Evolutionary conservation across 31 red algal species (phyloP), one percentile per base, ranked within the genome.

Genomic region (Asparagopsis taxiformis): DNA sequence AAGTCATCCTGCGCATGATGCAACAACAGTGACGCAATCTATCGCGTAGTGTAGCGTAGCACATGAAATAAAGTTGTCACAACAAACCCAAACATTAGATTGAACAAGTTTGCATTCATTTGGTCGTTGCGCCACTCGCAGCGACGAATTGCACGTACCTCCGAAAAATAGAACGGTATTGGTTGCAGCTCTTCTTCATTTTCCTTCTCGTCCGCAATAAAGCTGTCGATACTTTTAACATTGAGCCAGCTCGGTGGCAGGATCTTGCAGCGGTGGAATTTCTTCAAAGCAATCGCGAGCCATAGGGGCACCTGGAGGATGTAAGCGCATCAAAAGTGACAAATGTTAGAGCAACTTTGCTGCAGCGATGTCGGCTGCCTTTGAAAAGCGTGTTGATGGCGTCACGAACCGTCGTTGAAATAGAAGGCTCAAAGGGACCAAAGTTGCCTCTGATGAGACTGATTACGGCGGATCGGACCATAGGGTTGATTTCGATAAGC

Each of bases 241-340:
- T 55, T 80, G 41, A 95, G 37, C 92, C 92, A 95, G 57, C 66
- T 49, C 35, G 92, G 92, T 32, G 79, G 79, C 24, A 88, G 48
- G 49, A 95, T 89, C 28, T 83, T 74, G 57, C 92, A 95, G 15
- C 82, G 57, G 31, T 79, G 87, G 9, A 86, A 51, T 70, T 91
- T 90, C 68, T 91, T 95, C 34, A 95, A 65, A 17, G 84, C 56
- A 33, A 95, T 49, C 0, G 92, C 92, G 8, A 95, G 66, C 92
- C 92, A 95, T 32, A 95, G 51, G 0, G 92, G 92, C 38, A 94
- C 91, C 87, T 91, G 52, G 57, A 15, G 2, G 8, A 68, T 8
- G 34, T 68, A 59, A 59, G 1, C 3, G 6, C 11, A 36, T 7
- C 3, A 5, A n/a, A n/a, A n/a, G n/a, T n/a, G n/a, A n/a, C n/a